phyloP scores from a whole-genome alignment of 2,329 filamentous ascomycete genomes.

The Diaporthe vaccinii region DNA sequence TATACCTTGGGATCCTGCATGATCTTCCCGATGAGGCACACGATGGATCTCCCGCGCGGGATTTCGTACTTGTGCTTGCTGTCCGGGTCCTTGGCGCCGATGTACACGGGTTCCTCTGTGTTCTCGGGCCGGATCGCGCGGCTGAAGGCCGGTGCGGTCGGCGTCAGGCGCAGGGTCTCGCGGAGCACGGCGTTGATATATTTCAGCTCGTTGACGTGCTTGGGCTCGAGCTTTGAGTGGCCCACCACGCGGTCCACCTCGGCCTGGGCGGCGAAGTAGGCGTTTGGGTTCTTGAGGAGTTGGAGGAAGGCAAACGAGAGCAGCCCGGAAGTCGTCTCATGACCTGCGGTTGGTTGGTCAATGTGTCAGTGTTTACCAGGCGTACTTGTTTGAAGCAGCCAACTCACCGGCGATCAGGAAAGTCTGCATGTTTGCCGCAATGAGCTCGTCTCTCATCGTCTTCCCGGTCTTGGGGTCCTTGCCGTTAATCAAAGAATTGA shows the following conservation, averaged over 20 bases:
- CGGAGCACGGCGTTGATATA: constrained; percentile 76
- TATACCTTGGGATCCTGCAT: constrained; percentile 75
- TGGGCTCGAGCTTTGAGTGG: constrained; percentile 66
- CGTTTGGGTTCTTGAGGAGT: constrained; percentile 73
- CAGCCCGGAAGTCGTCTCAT: constrained; percentile 79
- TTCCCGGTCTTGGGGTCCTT: constrained; percentile 77
- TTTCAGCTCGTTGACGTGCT: constrained; percentile 73
- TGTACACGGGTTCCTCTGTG: neutral
- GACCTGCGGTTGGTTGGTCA: constrained; percentile 51
- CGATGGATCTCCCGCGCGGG: constrained; percentile 62
- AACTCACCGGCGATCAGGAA: constrained; percentile 72
- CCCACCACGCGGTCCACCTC: constrained; percentile 78
- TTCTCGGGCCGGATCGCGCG: constrained; percentile 3
- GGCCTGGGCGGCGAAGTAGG: constrained; percentile 71
- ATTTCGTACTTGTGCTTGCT: constrained; percentile 74
- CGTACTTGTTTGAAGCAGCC: too few species aligned
- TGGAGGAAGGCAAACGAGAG: constrained; percentile 76
- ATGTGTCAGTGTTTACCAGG: too few species aligned
- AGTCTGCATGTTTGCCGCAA: constrained; percentile 79
- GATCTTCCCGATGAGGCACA: constrained; percentile 63
- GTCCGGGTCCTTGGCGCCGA: constrained; percentile 63
- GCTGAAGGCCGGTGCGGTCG: constrained; percentile 70
- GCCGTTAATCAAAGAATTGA: constrained; percentile 78
- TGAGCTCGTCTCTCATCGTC: constrained; percentile 71
- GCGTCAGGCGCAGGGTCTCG: constrained; percentile 74